Evolutionary conservation across 139 green algal genomes (phyloP).

Genomic region (Coelastrella sp.): DNA sequence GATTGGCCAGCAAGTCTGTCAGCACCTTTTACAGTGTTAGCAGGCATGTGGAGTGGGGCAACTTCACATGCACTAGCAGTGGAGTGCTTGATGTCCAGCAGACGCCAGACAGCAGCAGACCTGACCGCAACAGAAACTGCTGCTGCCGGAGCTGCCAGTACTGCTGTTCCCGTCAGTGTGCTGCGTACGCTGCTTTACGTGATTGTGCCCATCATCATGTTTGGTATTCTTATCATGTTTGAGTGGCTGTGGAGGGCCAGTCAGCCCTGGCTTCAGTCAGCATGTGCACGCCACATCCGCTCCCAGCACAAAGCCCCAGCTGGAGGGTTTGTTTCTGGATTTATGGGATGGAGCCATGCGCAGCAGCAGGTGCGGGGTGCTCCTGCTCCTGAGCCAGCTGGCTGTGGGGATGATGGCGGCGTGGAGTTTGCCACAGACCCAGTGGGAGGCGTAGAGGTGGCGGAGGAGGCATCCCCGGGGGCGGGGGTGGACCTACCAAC

Average conservation of each 20-base stretch:
- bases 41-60: conserved; percentile 13
- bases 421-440: not conserved
- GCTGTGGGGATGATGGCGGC: not conserved
- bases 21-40: conserved; percentile 13
- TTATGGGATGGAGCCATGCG: not conserved
- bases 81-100: conserved; percentile 7
- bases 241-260: conserved; percentile 1
- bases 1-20: conserved; percentile 5
- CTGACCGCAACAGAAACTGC: not conserved
- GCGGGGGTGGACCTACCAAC: not conserved
- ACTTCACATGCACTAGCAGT: not conserved
- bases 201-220: not conserved
- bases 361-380: not conserved
- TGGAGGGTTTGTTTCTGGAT: not conserved
- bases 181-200: conserved; percentile 9
- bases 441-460: not conserved
- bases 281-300: not conserved
- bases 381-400: not conserved
- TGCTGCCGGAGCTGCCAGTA: not conserved
- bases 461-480: not conserved
- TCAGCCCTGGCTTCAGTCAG: not conserved
- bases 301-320: not conserved
- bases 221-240: not conserved
- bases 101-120: not conserved
- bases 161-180: not conserved